Evolutionary conservation across 306 rosid genomes (phyloP).

Genomic region (Malus fusca): DNA sequence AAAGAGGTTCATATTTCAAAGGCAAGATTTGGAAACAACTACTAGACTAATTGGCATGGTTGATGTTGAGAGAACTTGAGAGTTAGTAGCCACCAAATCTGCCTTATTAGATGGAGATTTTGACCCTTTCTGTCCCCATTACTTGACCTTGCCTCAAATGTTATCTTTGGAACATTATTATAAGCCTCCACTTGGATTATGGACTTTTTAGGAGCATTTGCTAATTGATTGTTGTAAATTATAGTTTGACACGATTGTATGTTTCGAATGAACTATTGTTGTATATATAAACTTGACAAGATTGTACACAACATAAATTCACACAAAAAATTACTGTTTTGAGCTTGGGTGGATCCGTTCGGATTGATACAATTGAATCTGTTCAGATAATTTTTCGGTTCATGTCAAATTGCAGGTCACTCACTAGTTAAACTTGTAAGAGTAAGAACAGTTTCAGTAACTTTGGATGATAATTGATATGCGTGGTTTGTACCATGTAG

Average conservation of each 20-base stretch:
- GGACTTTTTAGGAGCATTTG: not conserved
- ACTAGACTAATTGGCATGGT: not conserved
- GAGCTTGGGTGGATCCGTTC: no score
- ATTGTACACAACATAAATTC: not conserved
- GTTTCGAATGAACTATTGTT: no score
- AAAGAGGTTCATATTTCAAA: not conserved
- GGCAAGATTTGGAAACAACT: not conserved
- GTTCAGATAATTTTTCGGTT: no score
- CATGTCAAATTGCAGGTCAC: no score
- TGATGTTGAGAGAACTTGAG: not conserved
- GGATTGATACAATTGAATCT: no score
- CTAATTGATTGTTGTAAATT: not conserved
- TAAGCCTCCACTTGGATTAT: not conserved
- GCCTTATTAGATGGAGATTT: not conserved
- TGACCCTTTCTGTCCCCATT: not conserved
- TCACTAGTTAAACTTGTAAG: no score
- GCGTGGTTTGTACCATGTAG: no score
- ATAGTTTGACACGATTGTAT: no score
- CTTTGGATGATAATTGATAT: no score
- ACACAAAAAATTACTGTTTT: no score
- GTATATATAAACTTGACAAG: no score
- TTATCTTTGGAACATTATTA: not conserved
- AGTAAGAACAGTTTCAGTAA: no score
- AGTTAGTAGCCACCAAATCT: not conserved
- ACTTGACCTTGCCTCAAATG: not conserved